Evolutionary conservation across 345 rosid genomes (phyloP), one percentile per base, ranked within the genome.

Genomic region (Camelina laxa): DNA sequence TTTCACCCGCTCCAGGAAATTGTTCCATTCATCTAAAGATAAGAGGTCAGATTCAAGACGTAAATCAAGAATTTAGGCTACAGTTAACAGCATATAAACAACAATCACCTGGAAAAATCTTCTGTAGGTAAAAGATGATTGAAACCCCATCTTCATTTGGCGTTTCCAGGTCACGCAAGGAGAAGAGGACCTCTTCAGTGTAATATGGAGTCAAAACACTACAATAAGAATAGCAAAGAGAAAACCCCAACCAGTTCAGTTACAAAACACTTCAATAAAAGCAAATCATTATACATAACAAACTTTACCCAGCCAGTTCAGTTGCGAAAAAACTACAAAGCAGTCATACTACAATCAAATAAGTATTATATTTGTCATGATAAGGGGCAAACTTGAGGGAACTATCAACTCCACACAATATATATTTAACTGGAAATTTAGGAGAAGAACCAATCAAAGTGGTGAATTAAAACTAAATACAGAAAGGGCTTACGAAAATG

Each of bases 121-220:
- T 96, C 73, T 92, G 98, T 85, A 92, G 79, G 87, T 96, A 96
- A 75, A 96, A 96, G 62, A 88, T 84, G 73, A 92, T 89, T 2
- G 99, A 92, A 70, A 96, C 98, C 53, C 99, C 99, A 83, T 96
- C 99, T 83, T 96, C 99, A 79, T 96, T 96, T 59, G 76, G 85
- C 49, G 55, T 83, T 77, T 92, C 93, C 87, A 96, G 75, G 65
- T 92, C 95, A 9, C 3, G 72, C 86, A 84, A 38, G 53, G 97
- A 91, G 80, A 96, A 96, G 45, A 92, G 88, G 63, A 96, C 98
- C 67, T 92, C 98, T 80, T 96, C 99, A 2, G 87, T 82, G 80
- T 83, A 96, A 81, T 96, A 91, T 42, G 99, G 98, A 79, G 98
- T 96, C 75, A 96, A 85, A 77, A 96, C 96, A 63, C 99, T 96